Base-by-base conservation (phyloP, 2,329 filamentous ascomycete species). In the Parastagonospora avenae region DNA sequence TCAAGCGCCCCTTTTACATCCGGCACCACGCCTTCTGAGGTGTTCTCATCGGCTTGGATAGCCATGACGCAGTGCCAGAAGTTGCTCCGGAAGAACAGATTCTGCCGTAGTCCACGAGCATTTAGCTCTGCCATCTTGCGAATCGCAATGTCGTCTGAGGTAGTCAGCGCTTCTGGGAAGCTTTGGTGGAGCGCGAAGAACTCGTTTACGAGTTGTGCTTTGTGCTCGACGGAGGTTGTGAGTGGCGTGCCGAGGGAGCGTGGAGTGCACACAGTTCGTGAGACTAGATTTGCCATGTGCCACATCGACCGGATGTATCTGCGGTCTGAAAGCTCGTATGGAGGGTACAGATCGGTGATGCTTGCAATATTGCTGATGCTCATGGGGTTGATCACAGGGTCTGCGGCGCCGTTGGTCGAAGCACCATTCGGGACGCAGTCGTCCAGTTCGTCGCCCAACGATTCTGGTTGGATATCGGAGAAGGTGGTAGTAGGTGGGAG, bases 11-110 rank as follows among this genome's bases (percentile, higher is more conserved):
- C 87, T 14, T 85, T 79, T 14, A 89, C 79, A 66, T 92, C 89
- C 44, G 74, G 72, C 2, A 64, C 59, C 1, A 80, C 77, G 5
- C 74, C 76, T 4, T 82, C 64, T 2, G 85, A 82, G 0, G 80
- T 72, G 56, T 87, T 86, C 64, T 89, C 87, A 11, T 86, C 87
- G 0, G 87, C 86, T 62, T 92, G 87, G 15, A 92, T 82, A 8
- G 92, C 77, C 88, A 92, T 92, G 19, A 92, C 79, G 68, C 90
- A 91, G 68, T 93, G 90, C 72, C 87, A 90, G 74, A 91, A 92
- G 66, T 92, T 92, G 70, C 85, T 89, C n/a, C 86, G 88, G 28
- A 92, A 76, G 66, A 91, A 92, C 4, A 93, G 75, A 14, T 88
- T 91, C 72, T 93, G 90, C 1, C 88, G 80, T 12, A 90, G 84